A percentile compares a stretch with the other conserved stretches of the same genome.
phyloP scores from a whole-genome alignment of 2,329 filamentous ascomycete species.

The Cladophialophora bantiana region DNA sequence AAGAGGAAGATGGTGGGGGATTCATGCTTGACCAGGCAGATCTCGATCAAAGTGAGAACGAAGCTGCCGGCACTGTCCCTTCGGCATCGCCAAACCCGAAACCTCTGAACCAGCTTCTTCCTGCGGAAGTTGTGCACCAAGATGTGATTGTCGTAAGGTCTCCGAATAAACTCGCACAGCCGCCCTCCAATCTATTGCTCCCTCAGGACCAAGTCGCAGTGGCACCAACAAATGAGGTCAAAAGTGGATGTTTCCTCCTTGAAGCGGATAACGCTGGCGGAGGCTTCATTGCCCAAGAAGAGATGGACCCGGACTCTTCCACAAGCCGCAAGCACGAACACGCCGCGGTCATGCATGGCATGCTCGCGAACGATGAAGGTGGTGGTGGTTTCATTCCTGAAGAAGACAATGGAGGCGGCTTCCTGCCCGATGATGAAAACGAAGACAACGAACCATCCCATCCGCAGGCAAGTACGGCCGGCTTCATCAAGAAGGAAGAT shows the following conservation, averaged over 20 bases:
- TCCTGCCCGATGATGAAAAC: conserved; percentile 35
- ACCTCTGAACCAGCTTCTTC: conserved; percentile 25
- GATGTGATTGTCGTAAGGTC: conserved; percentile 34
- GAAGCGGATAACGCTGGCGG: conserved; percentile 15
- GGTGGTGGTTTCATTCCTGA: conserved; percentile 56
- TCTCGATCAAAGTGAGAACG: conserved; percentile 1
- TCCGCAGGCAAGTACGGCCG: conserved; percentile 22
- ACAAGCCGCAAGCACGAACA: neutral
- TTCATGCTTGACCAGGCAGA: conserved; percentile 48
- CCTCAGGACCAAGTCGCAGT: neutral
- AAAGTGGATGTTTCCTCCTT: neutral
- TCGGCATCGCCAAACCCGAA: conserved; percentile 22
- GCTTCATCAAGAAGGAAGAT: neutral
- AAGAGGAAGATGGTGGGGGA: conserved; percentile 47
- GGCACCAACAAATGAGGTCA: neutral
- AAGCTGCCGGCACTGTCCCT: neutral
- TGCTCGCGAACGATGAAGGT: conserved; percentile 41
- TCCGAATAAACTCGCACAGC: conserved; percentile 29
- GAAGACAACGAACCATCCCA: conserved; percentile 27
- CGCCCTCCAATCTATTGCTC: neutral
- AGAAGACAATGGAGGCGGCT: conserved; percentile 35
- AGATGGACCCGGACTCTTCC: neutral
- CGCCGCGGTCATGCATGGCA: neutral
- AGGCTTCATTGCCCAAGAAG: conserved; percentile 34
- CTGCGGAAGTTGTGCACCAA: conserved; percentile 32